phyloP scores from a whole-genome alignment of 805 yeast genomes.

The Wickerhamiella nectarea region DNA sequence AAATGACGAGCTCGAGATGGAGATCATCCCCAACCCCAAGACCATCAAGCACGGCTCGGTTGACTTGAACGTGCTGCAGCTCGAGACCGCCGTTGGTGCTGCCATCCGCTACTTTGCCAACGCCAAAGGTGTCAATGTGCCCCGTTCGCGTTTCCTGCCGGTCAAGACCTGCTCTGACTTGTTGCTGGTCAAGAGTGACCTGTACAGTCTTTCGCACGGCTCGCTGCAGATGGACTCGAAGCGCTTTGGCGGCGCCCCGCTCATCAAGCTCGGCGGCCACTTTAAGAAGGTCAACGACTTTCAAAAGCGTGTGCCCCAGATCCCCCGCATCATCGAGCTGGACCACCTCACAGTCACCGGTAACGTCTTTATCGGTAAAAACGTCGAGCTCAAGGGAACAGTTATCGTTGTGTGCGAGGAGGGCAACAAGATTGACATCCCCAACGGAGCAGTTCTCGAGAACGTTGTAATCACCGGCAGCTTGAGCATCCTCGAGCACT shows the following conservation, averaged over 20 bases:
- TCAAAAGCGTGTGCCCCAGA: constrained; percentile 80
- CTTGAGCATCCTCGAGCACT: constrained; percentile 87
- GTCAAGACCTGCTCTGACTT: constrained; percentile 95
- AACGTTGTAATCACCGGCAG: constrained; percentile 96
- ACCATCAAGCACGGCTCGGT: constrained; percentile 61
- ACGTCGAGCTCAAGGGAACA: constrained; percentile 86
- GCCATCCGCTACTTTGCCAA: constrained; percentile 91
- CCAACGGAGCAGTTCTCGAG: constrained; percentile 87
- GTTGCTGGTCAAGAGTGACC: constrained; percentile 85
- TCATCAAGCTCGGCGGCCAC: constrained; percentile 90
- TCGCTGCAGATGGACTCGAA: constrained; percentile 69
- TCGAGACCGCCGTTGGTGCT: constrained; percentile 98
- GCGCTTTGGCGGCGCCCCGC: constrained; percentile 85
- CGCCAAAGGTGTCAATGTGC: constrained; percentile 96
- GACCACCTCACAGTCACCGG: constrained; percentile 97
- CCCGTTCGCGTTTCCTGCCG: constrained; percentile 94
- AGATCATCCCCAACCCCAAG: constrained; percentile 91
- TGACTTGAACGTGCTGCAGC: constrained; percentile 78
- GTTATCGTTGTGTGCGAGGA: constrained; percentile 96
- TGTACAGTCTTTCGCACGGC: constrained; percentile 84
- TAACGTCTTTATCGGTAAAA: constrained; percentile 81
- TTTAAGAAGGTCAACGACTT: constrained; percentile 91
- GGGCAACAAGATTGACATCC: constrained; percentile 93
- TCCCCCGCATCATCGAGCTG: constrained; percentile 90
- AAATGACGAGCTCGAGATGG: constrained; percentile 66